Base-by-base conservation (phyloP, 257 asterid species). In the Fraxinus quadrangulata region DNA sequence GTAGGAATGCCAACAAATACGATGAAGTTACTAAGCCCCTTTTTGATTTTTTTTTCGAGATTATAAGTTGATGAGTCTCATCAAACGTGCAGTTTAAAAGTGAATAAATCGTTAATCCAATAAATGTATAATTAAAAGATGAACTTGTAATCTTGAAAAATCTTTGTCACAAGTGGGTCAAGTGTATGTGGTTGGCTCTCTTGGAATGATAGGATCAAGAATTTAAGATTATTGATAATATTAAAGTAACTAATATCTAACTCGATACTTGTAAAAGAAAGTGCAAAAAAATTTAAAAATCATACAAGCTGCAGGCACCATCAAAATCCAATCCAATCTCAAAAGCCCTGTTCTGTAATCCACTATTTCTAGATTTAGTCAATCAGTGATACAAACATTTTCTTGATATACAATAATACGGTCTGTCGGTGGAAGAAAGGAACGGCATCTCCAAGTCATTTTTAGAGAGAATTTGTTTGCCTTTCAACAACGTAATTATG, bases 341-440 rank as follows among this genome's bases (percentile, higher is more conserved):
- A 56, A 59, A 59, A 59, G 30, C 13, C 67, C 67, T 0, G 30
- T 59, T 30, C 67, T 59, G 67, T 59, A 59, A 59, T 59, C 67
- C 67, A 19, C 30, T 59, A 21, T 59, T 23, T 59, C 16, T 59
- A 14, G 23, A 6, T 54, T n/a, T 54, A 59, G 5, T 19, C 11
- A 16, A 30, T 54, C 6, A 54, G 65, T 54, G 65, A 6, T 11
- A 21, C 28, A 59, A 59, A n/a, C 30, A 59, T 59, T 59, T 42
- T 59, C 30, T 59, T 59, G 28, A 23, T 59, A 4, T 63, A 4
- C 69, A 63, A 63, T 63, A n/a, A 63, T 63, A 63, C 16, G 69
- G 69, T 26, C 69, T 63, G 69, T 63, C 34, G 69, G 69, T 63
- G 33, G 17, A 63, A 63, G 68, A 24, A 63, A 21, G 68, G 26